phyloP scores from a whole-genome alignment of 495 filamentous ascomycete genomes.

The Aspergillus taichungensis region DNA sequence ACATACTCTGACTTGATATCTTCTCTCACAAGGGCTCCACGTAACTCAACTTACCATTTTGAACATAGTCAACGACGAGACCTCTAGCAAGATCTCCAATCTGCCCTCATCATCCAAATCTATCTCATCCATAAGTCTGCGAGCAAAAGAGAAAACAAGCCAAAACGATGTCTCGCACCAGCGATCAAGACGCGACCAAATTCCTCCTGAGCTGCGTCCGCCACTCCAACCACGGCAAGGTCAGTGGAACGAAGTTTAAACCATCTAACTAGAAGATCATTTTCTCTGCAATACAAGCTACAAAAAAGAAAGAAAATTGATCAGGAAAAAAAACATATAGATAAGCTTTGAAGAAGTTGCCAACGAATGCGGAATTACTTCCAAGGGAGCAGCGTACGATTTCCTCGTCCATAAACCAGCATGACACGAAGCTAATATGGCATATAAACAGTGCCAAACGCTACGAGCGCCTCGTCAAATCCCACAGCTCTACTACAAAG shows the following conservation, averaged over 20 bases:
- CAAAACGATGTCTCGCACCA: constrained; percentile 34
- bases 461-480: constrained; percentile 55
- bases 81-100: no score
- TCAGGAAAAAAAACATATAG: constrained; percentile 20
- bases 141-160: no score
- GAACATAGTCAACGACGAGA: no score
- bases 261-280: no score
- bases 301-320: background rate
- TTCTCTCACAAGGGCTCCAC: no score
- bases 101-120: no score
- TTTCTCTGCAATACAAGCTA: background rate
- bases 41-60: no score
- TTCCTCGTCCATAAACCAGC: background rate
- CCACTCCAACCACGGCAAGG: constrained; percentile 47
- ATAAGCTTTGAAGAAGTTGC: constrained; percentile 55
- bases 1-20: no score
- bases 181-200: constrained; percentile 47
- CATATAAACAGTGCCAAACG: constrained; percentile 52
- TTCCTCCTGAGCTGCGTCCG: constrained; percentile 59
- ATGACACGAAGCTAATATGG: constrained; percentile 1
- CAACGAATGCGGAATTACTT: constrained; percentile 52
- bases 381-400: constrained; percentile 58
- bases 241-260: constrained; percentile 14
- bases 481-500: constrained; percentile 19
- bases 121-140: no score